Evolutionary conservation across 257 asterid species (phyloP).

Genomic region (Solanum virginianum): DNA sequence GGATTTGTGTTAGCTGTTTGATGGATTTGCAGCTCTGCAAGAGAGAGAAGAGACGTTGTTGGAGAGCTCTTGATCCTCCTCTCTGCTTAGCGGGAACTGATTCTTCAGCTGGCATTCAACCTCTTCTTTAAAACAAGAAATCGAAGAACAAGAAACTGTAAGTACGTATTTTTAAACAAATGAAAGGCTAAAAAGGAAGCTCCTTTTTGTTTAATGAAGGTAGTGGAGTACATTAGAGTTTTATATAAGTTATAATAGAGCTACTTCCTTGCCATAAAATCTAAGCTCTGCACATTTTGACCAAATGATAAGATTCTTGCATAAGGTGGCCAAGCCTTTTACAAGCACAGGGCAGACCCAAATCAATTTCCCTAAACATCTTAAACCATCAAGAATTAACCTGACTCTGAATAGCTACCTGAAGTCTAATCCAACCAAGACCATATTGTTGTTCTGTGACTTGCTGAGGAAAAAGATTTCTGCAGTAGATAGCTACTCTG

Average conservation of each 20-base stretch:
- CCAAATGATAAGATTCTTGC: slow-evolving; percentile 8
- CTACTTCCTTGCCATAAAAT: neutral
- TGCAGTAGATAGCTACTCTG: slow-evolving; percentile 12
- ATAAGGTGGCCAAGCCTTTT: neutral
- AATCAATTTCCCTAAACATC: neutral
- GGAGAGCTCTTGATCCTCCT: slow-evolving; percentile 29
- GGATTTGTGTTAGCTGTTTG: slow-evolving; percentile 45
- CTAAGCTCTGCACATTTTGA: neutral
- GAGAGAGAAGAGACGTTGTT: slow-evolving; percentile 38
- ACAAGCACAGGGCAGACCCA: neutral
- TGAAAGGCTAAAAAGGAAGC: neutral
- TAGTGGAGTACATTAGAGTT: neutral
- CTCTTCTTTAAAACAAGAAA: neutral
- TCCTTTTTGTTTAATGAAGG: neutral
- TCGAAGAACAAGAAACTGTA: neutral
- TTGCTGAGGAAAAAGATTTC: slow-evolving; percentile 4
- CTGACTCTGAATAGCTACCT: slow-evolving; percentile 2
- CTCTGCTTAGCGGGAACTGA: slow-evolving; percentile 15
- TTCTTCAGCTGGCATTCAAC: slow-evolving; percentile 26
- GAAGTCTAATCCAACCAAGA: slow-evolving; percentile 9
- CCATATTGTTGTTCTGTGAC: slow-evolving; percentile 7
- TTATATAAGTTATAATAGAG: neutral
- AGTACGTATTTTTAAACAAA: neutral
- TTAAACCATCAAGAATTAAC: slow-evolving; percentile 6
- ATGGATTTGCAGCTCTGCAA: slow-evolving; percentile 35